Evolutionary conservation across 2,329 filamentous ascomycete genomes (phyloP).

Genomic region (Balansia obtecta): DNA sequence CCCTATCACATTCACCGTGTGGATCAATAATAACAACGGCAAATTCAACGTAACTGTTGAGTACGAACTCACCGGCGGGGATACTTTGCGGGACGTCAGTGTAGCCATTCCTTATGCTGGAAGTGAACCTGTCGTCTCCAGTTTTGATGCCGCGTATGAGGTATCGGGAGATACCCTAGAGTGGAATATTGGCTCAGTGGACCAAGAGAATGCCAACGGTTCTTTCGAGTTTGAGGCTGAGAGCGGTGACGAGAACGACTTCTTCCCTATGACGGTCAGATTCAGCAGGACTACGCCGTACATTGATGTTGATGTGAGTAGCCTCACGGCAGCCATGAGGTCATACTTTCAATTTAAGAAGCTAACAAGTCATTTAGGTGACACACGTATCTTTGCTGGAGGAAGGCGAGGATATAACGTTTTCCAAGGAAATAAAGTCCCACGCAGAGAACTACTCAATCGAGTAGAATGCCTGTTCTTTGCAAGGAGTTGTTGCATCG

Average conservation of each 20-base stretch:
- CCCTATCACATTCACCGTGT: slow-evolving; percentile 93
- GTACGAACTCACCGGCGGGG: slow-evolving; percentile 79
- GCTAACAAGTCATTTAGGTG: slow-evolving; percentile 33
- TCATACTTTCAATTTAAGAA: background rate
- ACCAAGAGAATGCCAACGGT: slow-evolving; percentile 69
- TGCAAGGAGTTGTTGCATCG: too few species aligned
- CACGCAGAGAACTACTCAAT: slow-evolving; percentile 65
- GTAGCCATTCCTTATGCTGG: slow-evolving; percentile 80
- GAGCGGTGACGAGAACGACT: slow-evolving; percentile 78
- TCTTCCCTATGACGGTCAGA: slow-evolving; percentile 91
- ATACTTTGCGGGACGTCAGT: slow-evolving; percentile 69
- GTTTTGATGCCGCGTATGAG: slow-evolving; percentile 89
- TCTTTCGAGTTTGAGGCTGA: slow-evolving; percentile 93
- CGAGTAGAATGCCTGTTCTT: slow-evolving; percentile 36
- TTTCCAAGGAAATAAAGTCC: slow-evolving; percentile 71
- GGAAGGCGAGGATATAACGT: slow-evolving; percentile 66
- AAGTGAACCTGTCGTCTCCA: slow-evolving; percentile 77
- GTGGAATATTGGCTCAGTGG: slow-evolving; percentile 82
- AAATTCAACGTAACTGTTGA: slow-evolving; percentile 88
- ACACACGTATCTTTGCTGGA: slow-evolving; percentile 58
- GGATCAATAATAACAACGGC: slow-evolving; percentile 81
- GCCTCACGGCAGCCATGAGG: background rate
- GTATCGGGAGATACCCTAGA: slow-evolving; percentile 86
- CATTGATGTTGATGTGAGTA: slow-evolving; percentile 84
- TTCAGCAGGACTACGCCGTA: slow-evolving; percentile 82